These are phyloP conservation scores for Arachis monticola DNA, from an alignment of 331 rosid genomes.

Conservation along the genomic window DNA sequence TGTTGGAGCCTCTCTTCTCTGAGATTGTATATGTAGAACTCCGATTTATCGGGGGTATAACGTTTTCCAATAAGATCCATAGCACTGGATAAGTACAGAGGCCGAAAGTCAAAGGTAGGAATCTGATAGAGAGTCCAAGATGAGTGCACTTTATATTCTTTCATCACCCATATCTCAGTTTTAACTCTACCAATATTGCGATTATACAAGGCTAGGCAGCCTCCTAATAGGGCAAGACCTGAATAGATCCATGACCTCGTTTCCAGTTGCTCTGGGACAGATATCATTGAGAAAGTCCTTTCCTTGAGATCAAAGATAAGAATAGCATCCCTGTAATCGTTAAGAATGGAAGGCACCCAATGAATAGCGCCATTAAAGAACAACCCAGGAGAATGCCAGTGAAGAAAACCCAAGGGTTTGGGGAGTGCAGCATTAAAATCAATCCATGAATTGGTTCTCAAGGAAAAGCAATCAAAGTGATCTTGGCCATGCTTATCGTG, in stretches of 20 bases:
- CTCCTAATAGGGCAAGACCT: neutral
- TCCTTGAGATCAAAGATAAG: neutral
- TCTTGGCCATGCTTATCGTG: too few species aligned
- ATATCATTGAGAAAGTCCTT: neutral
- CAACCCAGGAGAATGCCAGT: neutral
- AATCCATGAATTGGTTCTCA: too few species aligned
- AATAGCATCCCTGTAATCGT: neutral
- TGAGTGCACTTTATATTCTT: neutral
- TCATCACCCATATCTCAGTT: neutral
- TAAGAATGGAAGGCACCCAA: neutral
- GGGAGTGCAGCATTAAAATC: neutral
- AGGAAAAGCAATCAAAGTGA: too few species aligned
- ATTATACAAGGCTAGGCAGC: neutral
- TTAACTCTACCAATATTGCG: neutral
- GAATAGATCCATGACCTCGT: neutral
- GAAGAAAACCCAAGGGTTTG: too few species aligned
- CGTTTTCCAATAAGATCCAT: neutral
- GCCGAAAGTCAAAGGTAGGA: neutral
- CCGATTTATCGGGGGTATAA: too few species aligned
- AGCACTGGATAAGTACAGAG: neutral
- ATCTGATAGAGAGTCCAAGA: neutral
- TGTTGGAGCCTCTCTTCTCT: neutral
- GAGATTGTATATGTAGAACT: too few species aligned
- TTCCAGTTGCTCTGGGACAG: neutral
- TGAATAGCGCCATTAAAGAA: slow-evolving; percentile 21